phyloP scores from a whole-genome alignment of 2,329 filamentous ascomycete genomes.

The Penicillium frequentans region DNA sequence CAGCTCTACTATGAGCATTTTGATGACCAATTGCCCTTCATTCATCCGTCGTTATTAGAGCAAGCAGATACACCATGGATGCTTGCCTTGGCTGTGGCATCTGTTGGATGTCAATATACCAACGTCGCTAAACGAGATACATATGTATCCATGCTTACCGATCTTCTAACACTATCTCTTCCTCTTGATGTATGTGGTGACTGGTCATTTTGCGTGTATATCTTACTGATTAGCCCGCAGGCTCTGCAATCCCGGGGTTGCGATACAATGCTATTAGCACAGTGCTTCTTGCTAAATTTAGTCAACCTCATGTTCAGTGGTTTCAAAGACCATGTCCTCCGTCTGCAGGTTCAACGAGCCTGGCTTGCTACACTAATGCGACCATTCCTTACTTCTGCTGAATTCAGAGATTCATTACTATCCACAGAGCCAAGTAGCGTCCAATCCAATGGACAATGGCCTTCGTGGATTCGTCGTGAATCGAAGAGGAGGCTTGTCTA shows the following conservation, averaged over 20 bases:
- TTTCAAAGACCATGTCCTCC: not conserved
- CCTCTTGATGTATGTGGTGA: not conserved
- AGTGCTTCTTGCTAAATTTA: not conserved
- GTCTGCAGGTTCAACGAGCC: not conserved
- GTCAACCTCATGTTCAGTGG: not conserved
- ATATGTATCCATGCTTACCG: not conserved
- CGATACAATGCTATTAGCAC: not conserved
- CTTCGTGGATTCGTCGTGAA: not conserved
- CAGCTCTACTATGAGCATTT: not conserved
- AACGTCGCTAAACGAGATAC: not conserved
- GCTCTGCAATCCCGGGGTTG: not conserved
- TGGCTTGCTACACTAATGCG: not conserved
- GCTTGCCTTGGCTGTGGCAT: not conserved
- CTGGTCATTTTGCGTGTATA: not conserved
- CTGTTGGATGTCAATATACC: not conserved
- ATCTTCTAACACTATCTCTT: not conserved
- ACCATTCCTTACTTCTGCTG: not conserved
- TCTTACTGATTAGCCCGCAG: not conserved
- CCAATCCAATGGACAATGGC: not conserved
- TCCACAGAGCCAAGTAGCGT: not conserved
- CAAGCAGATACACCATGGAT: not conserved
- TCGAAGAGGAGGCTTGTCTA: not conserved
- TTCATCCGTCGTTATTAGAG: not conserved
- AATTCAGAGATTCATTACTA: not conserved
- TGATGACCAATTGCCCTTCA: not conserved